These are phyloP conservation scores for Solanum paucissectum DNA, from an alignment of 257 asterid genomes.

Conservation along the genomic window DNA sequence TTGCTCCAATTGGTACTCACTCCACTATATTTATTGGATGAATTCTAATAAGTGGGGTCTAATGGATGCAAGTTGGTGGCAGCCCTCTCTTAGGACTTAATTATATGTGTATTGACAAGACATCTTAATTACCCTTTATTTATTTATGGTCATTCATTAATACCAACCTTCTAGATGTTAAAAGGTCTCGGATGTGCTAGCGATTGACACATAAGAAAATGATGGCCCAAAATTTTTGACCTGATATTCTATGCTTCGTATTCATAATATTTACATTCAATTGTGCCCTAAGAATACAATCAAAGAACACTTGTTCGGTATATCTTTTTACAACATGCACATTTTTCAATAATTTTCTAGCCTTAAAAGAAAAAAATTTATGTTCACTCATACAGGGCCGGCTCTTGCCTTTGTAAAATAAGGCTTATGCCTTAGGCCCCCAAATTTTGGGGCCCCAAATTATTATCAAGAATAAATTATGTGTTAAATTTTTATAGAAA, in stretches of 20 bases:
- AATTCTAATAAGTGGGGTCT: neutral
- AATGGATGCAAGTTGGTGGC: neutral
- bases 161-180: neutral
- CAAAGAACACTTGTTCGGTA: neutral
- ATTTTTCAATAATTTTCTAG: neutral
- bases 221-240: neutral
- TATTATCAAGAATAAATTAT: too few species aligned
- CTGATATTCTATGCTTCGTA: neutral
- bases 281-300: neutral
- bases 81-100: neutral
- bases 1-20: neutral
- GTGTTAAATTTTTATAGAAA: too few species aligned
- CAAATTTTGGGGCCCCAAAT: too few species aligned
- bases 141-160: neutral
- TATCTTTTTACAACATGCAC: neutral
- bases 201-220: conserved; percentile 3
- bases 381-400: too few species aligned
- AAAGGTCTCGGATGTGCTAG: neutral
- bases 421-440: too few species aligned
- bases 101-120: neutral
- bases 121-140: neutral
- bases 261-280: neutral
- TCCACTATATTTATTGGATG: neutral
- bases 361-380: neutral
- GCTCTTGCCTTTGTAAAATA: too few species aligned